Base-by-base conservation (phyloP, 1,284 basidiomycete genomes). In the Neonothopanus nambi region DNA sequence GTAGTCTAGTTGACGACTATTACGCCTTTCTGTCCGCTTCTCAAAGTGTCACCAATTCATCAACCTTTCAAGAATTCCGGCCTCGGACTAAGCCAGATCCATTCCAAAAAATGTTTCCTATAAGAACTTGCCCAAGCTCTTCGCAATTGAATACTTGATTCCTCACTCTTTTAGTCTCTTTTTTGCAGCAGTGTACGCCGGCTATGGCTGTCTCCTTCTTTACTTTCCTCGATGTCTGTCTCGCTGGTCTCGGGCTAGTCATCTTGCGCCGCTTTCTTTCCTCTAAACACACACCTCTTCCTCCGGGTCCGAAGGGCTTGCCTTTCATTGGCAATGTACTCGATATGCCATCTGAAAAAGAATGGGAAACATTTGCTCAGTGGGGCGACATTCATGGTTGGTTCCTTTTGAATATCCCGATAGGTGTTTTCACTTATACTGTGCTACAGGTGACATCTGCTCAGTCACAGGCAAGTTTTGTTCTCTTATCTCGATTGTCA, bases 321-420 rank as follows among this genome's bases (percentile, higher is more conserved):
- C 80, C 81, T 5, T 54, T 83, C 12, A 62, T 82, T 44, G 81
- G 80, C 20, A 82, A 82, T 57, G 59, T 78, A 17, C 65, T 82
- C 20, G 78, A 82, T 57, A 78, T 84, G 73, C 80, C 81, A 24
- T 69, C 67, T 18, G 71, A 75, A 52, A 66, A 72, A 57, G 77
- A 79, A 52, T 84, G 82, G 82, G 57, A 76, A 33, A 80, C 77
- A 0, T 85, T 83, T 59, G 70, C 76, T 20, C 65, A 73, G 41
- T 85, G 81, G 82, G 75, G 79, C 33, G 71, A 81, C 56, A 61
- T 63, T 59, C 79, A 72, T 58, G 80, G 80, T 77, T 57, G 36
- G 70, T 65, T 43, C 43, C n/a, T 24, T 38, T 36, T 4, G 30
- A 33, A 3, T 33, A 17, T 38, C 42, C 26, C 39, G 23, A 8